A percentile compares a stretch with the other conserved stretches of the same genome.
phyloP scores from a whole-genome alignment of 169 alveolate species.

The Plasmodium ovale region DNA sequence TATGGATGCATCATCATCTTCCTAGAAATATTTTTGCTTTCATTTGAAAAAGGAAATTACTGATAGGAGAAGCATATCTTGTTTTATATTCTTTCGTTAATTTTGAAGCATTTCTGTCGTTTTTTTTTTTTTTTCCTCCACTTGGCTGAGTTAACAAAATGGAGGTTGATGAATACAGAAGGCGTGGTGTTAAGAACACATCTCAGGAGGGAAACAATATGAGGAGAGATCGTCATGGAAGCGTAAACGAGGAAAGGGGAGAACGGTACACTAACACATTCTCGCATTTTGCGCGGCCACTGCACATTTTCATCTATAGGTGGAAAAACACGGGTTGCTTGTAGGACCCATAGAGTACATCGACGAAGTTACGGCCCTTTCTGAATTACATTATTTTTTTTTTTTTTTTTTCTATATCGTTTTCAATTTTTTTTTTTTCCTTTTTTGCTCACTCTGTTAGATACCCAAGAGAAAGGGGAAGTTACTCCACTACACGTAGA shows the following conservation, averaged over 20 bases:
- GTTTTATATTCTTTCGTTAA: too few species aligned
- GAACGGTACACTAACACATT: neutral
- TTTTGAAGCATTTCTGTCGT: neutral
- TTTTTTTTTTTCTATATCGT: neutral
- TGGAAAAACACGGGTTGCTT: too few species aligned
- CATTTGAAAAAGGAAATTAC: neutral
- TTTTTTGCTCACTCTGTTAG: neutral
- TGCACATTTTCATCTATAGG: neutral
- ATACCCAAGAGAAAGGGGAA: neutral
- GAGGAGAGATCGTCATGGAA: neutral
- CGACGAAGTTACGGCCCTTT: too few species aligned
- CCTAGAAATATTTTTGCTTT: neutral
- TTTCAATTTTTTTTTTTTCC: neutral
- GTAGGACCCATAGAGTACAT: too few species aligned
- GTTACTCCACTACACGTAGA: too few species aligned
- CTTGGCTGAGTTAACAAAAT: neutral
- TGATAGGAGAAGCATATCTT: too few species aligned
- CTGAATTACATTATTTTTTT: too few species aligned
- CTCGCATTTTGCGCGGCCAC: too few species aligned
- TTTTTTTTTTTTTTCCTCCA: neutral
- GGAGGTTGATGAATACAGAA: conserved; percentile 10
- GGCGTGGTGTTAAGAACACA: conserved; percentile 1
- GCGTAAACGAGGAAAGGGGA: conserved; percentile 29
- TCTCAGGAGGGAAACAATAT: conserved; percentile 22
- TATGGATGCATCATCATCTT: too few species aligned